phyloP scores from a whole-genome alignment of 768 basidiomycete species.

The Phlebiopsis gigantea region DNA sequence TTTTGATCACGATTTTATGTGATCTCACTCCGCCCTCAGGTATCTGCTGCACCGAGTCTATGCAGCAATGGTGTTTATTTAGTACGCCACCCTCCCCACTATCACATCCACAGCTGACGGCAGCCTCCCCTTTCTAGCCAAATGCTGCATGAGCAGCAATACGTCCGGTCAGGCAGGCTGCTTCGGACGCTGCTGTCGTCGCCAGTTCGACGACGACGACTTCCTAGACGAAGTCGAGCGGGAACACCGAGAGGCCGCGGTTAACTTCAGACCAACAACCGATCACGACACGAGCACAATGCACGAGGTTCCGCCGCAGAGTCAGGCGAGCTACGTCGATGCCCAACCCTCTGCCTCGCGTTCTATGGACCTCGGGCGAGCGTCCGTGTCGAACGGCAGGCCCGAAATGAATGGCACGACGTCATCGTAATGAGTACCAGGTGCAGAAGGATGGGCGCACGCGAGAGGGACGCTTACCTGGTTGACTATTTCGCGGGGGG shows the following conservation, averaged over 20 bases:
- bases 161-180: not conserved
- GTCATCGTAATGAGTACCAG: not conserved
- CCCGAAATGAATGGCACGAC: not conserved
- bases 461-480: not conserved
- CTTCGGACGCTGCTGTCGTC: not conserved
- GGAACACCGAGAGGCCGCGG: not conserved
- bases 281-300: not conserved
- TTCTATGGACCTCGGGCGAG: not conserved
- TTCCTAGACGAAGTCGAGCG: not conserved
- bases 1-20: no score
- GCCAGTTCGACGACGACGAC: not conserved
- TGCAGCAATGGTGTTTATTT: not conserved
- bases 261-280: not conserved
- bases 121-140: not conserved
- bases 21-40: not conserved
- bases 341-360: not conserved
- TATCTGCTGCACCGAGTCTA: conserved; percentile 9
- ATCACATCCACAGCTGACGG: not conserved
- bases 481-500: no score
- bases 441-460: not conserved
- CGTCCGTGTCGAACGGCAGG: not conserved
- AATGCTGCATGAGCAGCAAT: not conserved
- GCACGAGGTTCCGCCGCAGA: not conserved
- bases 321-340: not conserved
- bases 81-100: not conserved